Evolutionary conservation across 495 filamentous ascomycete species (phyloP), one percentile per base, ranked within the genome.

Genomic region (Stereocaulon alpinum): DNA sequence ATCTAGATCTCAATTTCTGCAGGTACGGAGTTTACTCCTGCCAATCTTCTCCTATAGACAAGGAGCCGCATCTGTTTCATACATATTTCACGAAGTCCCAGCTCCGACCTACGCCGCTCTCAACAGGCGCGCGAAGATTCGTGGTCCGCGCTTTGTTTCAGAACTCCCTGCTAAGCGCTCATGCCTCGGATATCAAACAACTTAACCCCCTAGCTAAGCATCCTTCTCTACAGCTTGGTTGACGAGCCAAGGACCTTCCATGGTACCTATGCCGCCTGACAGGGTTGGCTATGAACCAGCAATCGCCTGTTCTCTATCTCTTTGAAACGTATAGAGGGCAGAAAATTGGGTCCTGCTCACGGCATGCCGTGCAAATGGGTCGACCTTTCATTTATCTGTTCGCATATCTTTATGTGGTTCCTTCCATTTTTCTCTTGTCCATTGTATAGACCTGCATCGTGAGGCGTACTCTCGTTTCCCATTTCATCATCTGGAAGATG

Each of bases 401-500:
- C 34, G 18, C 49, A 52, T 52, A 52, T 52, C 30, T 34, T 15
- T 34, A 24, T 51, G 10, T 18, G 51, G 30, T 48, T 18, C 32
- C 27, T 58, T n/a, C 45, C 20, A 20, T 44, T 51, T 22, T 40
- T 27, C 7, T 41, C 24, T 4, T 24, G 22, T 6, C 37, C 22
- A 32, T 59, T 30, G 22, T 51, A 4, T 40, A 32, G 17, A 32
- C 34, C 17, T 41, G n/a, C 12, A 20, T 29, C 15, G n/a, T 32
- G 37, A n/a, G 7, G 37, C 49, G 40, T 59, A 51, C 15, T 30
- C 17, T 51, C 34, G 40, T 37, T 50, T 51, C 42, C 40, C 14
- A 24, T 12, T 24, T 30, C 44, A 51, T 51, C 34, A 41, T 51
- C 41, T 50, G 42, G 56, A 59, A 50, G 56, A 51, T 59, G 32